Evolutionary conservation across 148 eudicot species (phyloP), one percentile per base, ranked within the genome.

Genomic region (Rhododendron ovatum): DNA sequence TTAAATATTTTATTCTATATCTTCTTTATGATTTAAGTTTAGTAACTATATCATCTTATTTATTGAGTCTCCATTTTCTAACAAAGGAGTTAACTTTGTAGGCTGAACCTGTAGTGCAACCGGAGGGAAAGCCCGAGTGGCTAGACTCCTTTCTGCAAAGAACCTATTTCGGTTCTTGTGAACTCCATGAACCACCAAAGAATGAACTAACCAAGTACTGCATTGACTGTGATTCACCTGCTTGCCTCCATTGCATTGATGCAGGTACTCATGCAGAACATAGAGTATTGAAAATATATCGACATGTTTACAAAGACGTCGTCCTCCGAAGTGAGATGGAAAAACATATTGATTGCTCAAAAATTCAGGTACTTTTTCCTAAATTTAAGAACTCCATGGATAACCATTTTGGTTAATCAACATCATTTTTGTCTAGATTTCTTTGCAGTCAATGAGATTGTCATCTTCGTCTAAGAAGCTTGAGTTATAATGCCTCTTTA

Each of bases 281-380:
- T 51, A 84, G 84, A 53, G 76, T 90, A 28, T 73, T 91, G 76
- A 91, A 91, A 65, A 87, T 94, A 5, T 90, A 91, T 85, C 83
- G 91, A 10, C 93, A 94, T 92, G 91, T 91, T 74, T 91, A 91
- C 88, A 90, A 90, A 87, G 93, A 91, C 75, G 93, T 88, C 79
- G 95, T 92, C 47, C 92, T 90, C 11, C 75, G 88, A 15, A 86
- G 78, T 14, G 91, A 91, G 85, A 91, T 91, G 50, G 89, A 87
- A 43, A 83, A 43, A 3, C 90, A 90, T 48, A 85, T 94, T 26
- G 91, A 93, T 82, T 91, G 94, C 67, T 78, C 90, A 11, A 81
- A 61, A 45, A 91, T 94, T 50, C 96, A 94, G 96, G 96, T 93
- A 79, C 59, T 45, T 37, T 71, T 28, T 67, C 37, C 81, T 41